These are phyloP conservation scores for Penicillium sp. DNA, from an alignment of 2,329 filamentous ascomycete species.

Conservation along the genomic window DNA sequence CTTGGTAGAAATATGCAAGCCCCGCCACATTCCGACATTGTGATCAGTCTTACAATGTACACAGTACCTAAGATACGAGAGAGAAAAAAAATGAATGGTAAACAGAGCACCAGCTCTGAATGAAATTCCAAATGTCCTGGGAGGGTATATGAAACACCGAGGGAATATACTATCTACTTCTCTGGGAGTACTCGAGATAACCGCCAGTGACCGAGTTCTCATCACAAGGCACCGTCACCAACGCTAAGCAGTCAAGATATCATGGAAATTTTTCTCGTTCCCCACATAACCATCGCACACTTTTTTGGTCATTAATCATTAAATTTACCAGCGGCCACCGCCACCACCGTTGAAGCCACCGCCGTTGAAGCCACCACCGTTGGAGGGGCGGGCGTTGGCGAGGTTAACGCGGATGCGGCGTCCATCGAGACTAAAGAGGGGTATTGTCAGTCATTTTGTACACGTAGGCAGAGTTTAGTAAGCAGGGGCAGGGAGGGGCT, in stretches of 20 bases:
- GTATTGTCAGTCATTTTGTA: not conserved
- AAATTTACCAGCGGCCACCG: conserved; percentile 8
- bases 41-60: not conserved
- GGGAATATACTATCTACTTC: conserved; percentile 9
- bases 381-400: conserved; percentile 11
- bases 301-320: conserved; percentile 2
- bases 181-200: conserved; percentile 2
- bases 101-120: conserved; percentile 7
- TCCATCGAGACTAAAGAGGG: conserved; percentile 10
- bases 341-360: conserved; percentile 2
- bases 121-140: conserved; percentile 6
- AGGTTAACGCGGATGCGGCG: conserved; percentile 15
- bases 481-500: not conserved
- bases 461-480: no score
- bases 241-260: conserved; percentile 10
- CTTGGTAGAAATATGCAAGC: no score
- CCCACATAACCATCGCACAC: conserved; percentile 7
- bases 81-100: not conserved
- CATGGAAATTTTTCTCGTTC: conserved; percentile 6
- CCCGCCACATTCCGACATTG: not conserved
- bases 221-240: conserved; percentile 3
- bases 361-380: conserved; percentile 5
- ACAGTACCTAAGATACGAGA: not conserved
- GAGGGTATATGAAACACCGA: conserved; percentile 10
- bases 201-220: conserved; percentile 4